Evolutionary conservation across 495 filamentous ascomycete genomes (phyloP).

Genomic region (Cairneyella variabilis): DNA sequence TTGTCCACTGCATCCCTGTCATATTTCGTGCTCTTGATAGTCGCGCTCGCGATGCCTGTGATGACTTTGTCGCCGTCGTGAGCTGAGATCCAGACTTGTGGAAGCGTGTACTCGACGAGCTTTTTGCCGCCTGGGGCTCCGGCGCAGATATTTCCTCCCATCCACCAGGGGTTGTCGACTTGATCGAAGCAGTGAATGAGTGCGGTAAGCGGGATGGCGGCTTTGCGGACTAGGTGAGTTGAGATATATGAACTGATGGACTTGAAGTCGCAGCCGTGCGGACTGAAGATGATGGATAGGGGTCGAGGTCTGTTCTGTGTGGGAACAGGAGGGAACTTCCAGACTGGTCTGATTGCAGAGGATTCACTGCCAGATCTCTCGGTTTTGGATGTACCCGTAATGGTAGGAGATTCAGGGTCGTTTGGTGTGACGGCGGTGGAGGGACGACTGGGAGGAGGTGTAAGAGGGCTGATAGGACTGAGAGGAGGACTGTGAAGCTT

Average conservation of each 20-base stretch:
- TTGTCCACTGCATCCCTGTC: constrained; percentile 40
- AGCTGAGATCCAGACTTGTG: constrained; percentile 58
- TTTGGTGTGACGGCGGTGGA: constrained; percentile 23
- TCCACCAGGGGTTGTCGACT: constrained; percentile 57
- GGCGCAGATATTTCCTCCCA: constrained; percentile 57
- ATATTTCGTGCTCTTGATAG: constrained; percentile 44
- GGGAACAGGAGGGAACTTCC: too few relatives aligned
- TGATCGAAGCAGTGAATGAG: constrained; percentile 63
- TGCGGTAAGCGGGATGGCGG: constrained; percentile 52
- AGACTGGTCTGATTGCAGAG: too few relatives aligned
- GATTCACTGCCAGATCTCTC: too few relatives aligned
- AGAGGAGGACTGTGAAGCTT: too few relatives aligned
- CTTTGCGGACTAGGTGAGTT: constrained; percentile 36
- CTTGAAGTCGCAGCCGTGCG: constrained; percentile 39
- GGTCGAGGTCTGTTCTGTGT: neutral
- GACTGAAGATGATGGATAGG: constrained; percentile 44
- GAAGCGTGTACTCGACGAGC: constrained; percentile 49
- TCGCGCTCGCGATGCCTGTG: constrained; percentile 45
- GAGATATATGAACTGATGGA: constrained; percentile 41
- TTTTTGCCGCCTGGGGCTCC: constrained; percentile 55
- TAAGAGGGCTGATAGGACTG: constrained; percentile 7
- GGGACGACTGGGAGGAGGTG: constrained; percentile 30
- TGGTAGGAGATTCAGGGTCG: constrained; percentile 3
- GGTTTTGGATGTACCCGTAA: too few relatives aligned
- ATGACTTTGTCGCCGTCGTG: constrained; percentile 64